Conservation (phyloP, 169 alveolate species). For the Plasmodium fragile region DNA sequence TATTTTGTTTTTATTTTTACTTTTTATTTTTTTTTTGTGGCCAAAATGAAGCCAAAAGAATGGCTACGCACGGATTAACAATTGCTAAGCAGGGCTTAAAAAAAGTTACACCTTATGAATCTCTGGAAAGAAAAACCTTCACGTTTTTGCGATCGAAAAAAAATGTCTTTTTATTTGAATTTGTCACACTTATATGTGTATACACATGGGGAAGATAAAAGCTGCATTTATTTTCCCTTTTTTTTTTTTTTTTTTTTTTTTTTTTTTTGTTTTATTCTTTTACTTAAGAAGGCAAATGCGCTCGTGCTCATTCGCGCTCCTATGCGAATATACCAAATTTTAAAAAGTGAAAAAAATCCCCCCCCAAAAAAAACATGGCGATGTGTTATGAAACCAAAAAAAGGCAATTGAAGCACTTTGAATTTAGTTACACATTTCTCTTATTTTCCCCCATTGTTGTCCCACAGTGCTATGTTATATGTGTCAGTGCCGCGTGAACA, state of each 20-base stretch:
- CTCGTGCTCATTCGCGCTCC: not conserved
- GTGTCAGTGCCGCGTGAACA: not conserved
- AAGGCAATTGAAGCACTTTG: not conserved
- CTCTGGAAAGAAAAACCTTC: not conserved
- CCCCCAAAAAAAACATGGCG: not conserved
- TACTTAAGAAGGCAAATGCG: not conserved
- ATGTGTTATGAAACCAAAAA: not conserved
- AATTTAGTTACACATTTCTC: not conserved
- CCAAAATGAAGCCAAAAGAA: not conserved
- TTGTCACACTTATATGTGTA: not conserved
- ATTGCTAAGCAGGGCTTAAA: not conserved
- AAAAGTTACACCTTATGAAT: not conserved
- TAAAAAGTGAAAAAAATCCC: constrained; percentile 3
- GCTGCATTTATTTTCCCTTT: not conserved
- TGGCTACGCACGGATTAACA: not conserved
- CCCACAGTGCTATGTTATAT: not conserved
- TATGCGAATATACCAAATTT: not conserved
- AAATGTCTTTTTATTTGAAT: constrained; percentile 3
- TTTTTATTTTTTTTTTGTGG: not conserved
- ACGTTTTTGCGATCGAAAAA: not conserved
- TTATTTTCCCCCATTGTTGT: not conserved
- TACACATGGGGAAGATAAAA: not conserved
- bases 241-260: not conserved
- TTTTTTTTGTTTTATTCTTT: too few species aligned
- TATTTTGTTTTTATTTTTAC: not conserved